Conservation (phyloP, 169 alveolate species). For the Plasmodium berghei region DNA sequence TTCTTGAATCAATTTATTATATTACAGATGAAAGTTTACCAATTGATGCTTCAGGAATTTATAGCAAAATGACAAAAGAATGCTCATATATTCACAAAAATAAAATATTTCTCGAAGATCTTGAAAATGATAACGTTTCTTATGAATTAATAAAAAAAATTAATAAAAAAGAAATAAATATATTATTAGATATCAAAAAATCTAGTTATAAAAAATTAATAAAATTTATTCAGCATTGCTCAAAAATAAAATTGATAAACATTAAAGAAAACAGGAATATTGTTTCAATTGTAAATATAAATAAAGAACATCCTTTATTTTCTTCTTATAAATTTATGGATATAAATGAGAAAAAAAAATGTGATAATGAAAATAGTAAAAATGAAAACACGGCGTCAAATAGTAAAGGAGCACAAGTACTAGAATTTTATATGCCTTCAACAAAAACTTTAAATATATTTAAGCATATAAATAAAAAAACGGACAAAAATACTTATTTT, state of each 20-base stretch:
- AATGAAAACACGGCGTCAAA: constrained; percentile 29
- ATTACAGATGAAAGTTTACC: constrained; percentile 73
- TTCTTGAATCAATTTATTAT: constrained; percentile 70
- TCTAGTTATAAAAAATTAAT: constrained; percentile 76
- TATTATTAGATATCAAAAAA: constrained; percentile 70
- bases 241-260: constrained; percentile 71
- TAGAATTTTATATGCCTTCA: constrained; percentile 76
- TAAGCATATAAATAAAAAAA: constrained; percentile 43
- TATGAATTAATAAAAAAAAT: constrained; percentile 17
- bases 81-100: constrained; percentile 44
- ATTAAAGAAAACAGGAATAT: constrained; percentile 77
- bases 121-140: constrained; percentile 21
- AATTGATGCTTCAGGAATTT: constrained; percentile 78
- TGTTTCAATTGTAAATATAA: constrained; percentile 73
- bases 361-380: constrained; percentile 23
- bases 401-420: constrained; percentile 68
- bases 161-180: constrained; percentile 38
- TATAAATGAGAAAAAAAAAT: constrained; percentile 46
- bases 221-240: constrained; percentile 76
- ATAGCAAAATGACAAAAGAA: constrained; percentile 76
- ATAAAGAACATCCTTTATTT: constrained; percentile 43
- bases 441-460: constrained; percentile 58
- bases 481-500: constrained; percentile 51
- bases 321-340: constrained; percentile 72
- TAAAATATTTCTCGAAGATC: constrained; percentile 28